phyloP scores from a whole-genome alignment of 2,329 filamentous ascomycete species.

The Cladosporium sp. region DNA sequence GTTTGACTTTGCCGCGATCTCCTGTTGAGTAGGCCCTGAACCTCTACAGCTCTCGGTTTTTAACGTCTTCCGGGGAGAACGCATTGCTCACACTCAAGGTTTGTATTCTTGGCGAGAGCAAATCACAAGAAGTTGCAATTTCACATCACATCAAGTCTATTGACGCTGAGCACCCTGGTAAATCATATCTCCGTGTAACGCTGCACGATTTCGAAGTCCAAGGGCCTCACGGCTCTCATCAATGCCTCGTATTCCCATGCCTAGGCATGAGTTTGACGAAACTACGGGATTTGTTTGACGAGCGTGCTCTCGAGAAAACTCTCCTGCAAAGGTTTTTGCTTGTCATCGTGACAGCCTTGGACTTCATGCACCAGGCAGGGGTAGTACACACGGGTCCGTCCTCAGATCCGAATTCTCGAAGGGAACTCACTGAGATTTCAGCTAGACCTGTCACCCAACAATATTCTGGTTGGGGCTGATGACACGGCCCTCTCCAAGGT shows the following conservation, averaged over 20 bases:
- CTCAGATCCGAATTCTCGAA: no score
- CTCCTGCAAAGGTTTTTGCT: conserved; percentile 25
- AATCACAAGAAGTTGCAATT: conserved; percentile 18
- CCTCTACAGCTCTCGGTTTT: background rate
- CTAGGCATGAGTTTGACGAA: conserved; percentile 13
- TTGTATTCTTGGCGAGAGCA: conserved; percentile 11
- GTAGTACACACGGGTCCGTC: background rate
- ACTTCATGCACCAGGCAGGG: background rate
- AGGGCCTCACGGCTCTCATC: conserved; percentile 20
- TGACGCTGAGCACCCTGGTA: conserved; percentile 16
- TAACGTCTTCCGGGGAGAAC: background rate
- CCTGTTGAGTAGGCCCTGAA: background rate
- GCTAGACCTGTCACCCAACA: background rate
- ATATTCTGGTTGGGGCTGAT: background rate
- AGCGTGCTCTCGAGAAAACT: background rate
- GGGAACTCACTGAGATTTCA: background rate
- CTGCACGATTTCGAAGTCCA: conserved; percentile 16
- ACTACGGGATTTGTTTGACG: background rate
- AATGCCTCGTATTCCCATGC: conserved; percentile 21
- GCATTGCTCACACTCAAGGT: conserved; percentile 16
- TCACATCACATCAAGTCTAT: conserved; percentile 18
- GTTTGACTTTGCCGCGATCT: conserved; percentile 2
- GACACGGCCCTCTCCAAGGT: background rate
- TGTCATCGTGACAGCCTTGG: conserved; percentile 23
- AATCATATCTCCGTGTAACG: conserved; percentile 12